These are phyloP conservation scores for Helicostylum pulchrum DNA, from an alignment of 192 early-diverging fungal genomes.

Conservation along the genomic window DNA sequence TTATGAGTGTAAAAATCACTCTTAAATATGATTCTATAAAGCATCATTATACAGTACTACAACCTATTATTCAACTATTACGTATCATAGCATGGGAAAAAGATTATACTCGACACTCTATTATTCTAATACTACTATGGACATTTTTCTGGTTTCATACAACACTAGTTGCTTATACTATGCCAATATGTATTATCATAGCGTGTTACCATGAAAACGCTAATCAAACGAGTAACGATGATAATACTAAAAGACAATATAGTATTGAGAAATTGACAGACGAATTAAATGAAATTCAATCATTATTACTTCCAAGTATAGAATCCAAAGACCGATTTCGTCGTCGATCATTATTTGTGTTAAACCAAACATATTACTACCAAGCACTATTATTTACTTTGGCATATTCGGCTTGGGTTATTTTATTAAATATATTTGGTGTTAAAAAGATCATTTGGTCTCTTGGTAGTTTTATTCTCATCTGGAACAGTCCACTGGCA, in stretches of 20 bases:
- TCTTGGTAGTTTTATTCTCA: background rate
- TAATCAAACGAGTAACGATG: background rate
- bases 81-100: background rate
- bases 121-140: background rate
- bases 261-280: background rate
- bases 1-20: no score
- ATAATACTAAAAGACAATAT: background rate
- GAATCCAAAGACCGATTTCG: background rate
- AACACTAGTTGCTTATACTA: background rate
- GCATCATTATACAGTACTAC: no score
- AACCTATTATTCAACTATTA: background rate
- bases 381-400: background rate
- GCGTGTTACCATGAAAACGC: background rate
- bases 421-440: background rate
- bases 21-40: no score
- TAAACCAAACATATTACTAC: background rate
- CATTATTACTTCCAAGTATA: background rate
- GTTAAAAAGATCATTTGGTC: background rate
- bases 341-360: background rate
- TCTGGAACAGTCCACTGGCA: background rate
- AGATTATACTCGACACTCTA: background rate
- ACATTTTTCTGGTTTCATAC: background rate
- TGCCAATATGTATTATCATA: background rate
- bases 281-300: background rate
- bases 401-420: background rate